These are phyloP conservation scores for Ophiorrhiza pumila DNA, from an alignment of 257 asterid genomes.

Conservation along the genomic window DNA sequence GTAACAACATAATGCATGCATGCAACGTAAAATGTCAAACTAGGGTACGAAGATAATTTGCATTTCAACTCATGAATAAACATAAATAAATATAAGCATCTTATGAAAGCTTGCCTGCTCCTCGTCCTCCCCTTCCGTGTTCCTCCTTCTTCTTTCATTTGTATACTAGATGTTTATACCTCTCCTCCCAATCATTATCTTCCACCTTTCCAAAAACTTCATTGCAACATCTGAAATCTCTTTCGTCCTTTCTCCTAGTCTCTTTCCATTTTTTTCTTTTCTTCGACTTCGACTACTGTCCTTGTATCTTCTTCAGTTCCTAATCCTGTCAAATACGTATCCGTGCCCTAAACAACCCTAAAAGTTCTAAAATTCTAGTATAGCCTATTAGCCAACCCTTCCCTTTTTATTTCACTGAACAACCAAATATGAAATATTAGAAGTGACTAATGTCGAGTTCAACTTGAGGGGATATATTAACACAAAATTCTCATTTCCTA, in stretches of 20 bases:
- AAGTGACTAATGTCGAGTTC: neutral
- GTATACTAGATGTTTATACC: no score
- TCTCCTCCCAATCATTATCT: neutral
- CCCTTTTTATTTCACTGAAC: neutral
- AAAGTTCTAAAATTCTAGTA: neutral
- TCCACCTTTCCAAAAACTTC: neutral
- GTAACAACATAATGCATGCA: neutral
- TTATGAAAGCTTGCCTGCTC: neutral
- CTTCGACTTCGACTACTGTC: neutral
- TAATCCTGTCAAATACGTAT: neutral
- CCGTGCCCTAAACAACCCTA: neutral
- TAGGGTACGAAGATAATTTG: neutral
- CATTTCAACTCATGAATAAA: neutral
- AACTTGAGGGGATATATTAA: neutral
- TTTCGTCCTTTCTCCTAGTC: neutral
- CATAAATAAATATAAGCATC: neutral
- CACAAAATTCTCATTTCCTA: neutral
- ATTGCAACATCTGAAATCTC: neutral
- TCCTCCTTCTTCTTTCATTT: neutral
- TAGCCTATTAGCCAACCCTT: neutral
- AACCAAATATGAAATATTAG: neutral
- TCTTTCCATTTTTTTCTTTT: neutral
- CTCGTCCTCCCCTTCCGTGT: neutral
- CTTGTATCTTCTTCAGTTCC: neutral
- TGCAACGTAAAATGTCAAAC: neutral